These are phyloP conservation scores for Suillus plorans DNA, from an alignment of 768 basidiomycete species.

Conservation along the genomic window DNA sequence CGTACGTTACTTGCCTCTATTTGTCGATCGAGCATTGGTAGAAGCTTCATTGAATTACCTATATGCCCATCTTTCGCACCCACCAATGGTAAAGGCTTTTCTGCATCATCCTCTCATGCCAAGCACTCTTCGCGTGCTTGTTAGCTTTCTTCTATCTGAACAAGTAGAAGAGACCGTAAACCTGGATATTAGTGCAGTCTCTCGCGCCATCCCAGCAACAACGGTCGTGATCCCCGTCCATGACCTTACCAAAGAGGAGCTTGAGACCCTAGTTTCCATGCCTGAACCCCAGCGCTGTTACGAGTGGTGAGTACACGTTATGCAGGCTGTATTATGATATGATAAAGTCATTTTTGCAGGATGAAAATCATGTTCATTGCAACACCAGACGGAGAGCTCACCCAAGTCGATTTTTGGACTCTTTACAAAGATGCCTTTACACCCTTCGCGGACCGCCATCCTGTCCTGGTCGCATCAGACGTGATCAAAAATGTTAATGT, in stretches of 20 bases:
- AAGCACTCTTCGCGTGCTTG: constrained; percentile 64
- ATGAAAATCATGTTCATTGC: constrained; percentile 88
- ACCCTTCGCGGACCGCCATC: constrained; percentile 53
- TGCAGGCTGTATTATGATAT: background rate
- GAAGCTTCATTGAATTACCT: constrained; percentile 75
- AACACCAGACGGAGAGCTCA: constrained; percentile 75
- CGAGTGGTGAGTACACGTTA: constrained; percentile 59
- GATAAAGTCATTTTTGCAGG: constrained; percentile 44
- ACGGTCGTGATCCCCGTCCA: constrained; percentile 52
- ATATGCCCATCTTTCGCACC: constrained; percentile 72
- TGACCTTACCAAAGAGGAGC: constrained; percentile 70
- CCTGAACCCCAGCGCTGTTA: constrained; percentile 79
- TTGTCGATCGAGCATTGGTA: constrained; percentile 65
- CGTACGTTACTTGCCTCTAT: constrained; percentile 71
- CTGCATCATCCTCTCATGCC: constrained; percentile 71
- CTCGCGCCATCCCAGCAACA: constrained; percentile 57
- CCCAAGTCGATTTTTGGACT: constrained; percentile 95
- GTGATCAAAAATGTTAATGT: constrained; percentile 91
- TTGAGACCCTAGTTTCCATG: constrained; percentile 54
- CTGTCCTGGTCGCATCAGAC: constrained; percentile 80
- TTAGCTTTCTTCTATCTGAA: constrained; percentile 65
- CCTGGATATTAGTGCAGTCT: constrained; percentile 58
- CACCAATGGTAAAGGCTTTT: constrained; percentile 75
- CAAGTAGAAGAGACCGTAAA: constrained; percentile 69
- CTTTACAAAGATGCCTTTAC: constrained; percentile 85